Conservation (phyloP, 139 green algal species). For the Choricystis sp. region DNA sequence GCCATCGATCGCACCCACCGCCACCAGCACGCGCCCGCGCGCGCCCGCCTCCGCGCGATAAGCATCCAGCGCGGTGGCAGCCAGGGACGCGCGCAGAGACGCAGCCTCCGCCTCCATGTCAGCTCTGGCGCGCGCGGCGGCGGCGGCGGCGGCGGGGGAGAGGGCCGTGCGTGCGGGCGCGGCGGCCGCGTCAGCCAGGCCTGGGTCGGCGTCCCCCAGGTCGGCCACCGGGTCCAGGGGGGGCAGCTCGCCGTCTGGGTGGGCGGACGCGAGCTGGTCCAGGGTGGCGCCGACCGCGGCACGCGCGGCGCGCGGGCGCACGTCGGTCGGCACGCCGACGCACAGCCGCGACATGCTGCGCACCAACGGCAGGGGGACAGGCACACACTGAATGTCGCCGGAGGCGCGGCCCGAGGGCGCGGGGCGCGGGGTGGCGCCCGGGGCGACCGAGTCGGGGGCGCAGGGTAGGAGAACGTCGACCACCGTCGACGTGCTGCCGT, state of each 20-base stretch:
- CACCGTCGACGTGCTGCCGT: too few relatives aligned
- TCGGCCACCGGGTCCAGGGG: conserved; percentile 52
- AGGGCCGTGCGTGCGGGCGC: not conserved
- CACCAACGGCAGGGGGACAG: conserved; percentile 14
- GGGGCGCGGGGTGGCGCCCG: conserved; percentile 8
- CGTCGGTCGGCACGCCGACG: conserved; percentile 49
- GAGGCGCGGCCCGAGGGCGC: conserved; percentile 2
- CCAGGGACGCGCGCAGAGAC: conserved; percentile 17
- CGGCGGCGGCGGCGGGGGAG: not conserved
- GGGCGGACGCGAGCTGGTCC: conserved; percentile 21
- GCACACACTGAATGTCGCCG: not conserved
- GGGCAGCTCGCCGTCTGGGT: conserved; percentile 13
- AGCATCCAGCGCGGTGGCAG: conserved; percentile 24
- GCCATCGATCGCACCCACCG: conserved; percentile 29
- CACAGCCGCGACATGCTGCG: conserved; percentile 37
- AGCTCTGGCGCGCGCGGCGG: not conserved
- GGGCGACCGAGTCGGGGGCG: conserved; percentile 45
- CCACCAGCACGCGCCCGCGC: conserved; percentile 37
- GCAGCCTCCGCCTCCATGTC: not conserved
- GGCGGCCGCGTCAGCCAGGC: not conserved
- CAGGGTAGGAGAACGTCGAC: conserved; percentile 4
- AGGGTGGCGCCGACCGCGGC: conserved; percentile 10
- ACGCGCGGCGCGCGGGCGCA: conserved; percentile 32
- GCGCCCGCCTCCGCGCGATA: conserved; percentile 32
- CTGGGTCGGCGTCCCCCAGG: conserved; percentile 37